A percentile compares a stretch with the other conserved stretches of the same genome.
Evolutionary conservation across 1,284 basidiomycete genomes (phyloP).

Genomic region (Pseudozyma sp.): DNA sequence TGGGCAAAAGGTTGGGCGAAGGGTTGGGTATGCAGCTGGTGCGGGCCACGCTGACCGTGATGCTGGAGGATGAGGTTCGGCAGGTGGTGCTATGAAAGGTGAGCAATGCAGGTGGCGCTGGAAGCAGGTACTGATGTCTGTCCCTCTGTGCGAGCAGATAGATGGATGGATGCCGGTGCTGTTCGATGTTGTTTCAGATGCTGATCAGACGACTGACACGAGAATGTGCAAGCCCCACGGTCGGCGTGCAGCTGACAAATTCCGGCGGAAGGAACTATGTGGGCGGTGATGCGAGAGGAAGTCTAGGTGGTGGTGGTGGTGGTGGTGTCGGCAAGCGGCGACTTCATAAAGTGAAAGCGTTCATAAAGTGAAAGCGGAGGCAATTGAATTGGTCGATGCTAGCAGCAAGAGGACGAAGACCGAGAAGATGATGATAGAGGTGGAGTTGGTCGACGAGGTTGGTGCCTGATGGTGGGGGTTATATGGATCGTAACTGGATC

Average conservation of each 20-base stretch:
- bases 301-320: conserved; percentile 11
- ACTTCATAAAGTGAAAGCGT: background rate
- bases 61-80: background rate
- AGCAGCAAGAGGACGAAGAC: background rate
- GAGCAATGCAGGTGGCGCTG: conserved; percentile 1
- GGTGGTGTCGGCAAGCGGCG: background rate
- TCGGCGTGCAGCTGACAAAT: conserved; percentile 8
- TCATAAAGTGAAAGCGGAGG: background rate
- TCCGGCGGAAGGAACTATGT: background rate
- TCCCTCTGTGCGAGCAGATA: background rate
- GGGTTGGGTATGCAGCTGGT: background rate
- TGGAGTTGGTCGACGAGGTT: conserved; percentile 1
- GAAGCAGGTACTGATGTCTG: background rate
- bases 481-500: conserved; percentile 1
- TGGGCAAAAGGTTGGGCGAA: background rate
- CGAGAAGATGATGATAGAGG: background rate
- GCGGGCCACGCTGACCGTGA: conserved; percentile 1
- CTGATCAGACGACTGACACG: background rate
- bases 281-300: conserved; percentile 1
- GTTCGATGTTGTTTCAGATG: background rate
- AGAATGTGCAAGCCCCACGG: conserved; percentile 1
- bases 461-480: background rate
- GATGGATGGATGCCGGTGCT: background rate
- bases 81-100: background rate
- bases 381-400: background rate